A percentile compares a stretch with the other conserved stretches of the same genome.
Evolutionary conservation across 2,329 filamentous ascomycete genomes (phyloP).

Genomic region (Davidsoniella australis): DNA sequence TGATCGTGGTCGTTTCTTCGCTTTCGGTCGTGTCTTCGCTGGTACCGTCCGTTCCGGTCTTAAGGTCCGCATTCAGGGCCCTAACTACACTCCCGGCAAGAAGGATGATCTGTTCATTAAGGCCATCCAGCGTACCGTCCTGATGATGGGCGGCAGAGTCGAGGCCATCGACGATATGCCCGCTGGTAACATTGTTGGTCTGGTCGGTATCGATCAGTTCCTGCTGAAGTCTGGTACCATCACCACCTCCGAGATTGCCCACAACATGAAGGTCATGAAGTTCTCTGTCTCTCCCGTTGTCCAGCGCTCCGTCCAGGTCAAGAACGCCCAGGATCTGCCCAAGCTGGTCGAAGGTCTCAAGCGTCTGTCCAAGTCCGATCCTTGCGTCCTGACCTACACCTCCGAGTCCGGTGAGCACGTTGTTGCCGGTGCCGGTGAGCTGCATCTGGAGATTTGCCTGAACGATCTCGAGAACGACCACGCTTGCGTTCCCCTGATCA

Average conservation of each 20-base stretch:
- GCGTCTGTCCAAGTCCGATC: constrained; percentile 99
- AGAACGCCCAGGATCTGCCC: constrained; percentile 98
- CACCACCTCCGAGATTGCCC: constrained; percentile 88
- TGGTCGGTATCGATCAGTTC: constrained; percentile 99
- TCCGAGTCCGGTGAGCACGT: constrained; percentile 93
- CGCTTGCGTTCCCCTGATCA: constrained; percentile 91
- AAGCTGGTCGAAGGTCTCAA: constrained; percentile 99
- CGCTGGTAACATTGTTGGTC: constrained; percentile 98
- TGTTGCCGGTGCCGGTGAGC: constrained; percentile 96
- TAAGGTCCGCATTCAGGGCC: constrained; percentile 99
- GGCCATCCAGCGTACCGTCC: constrained; percentile 97
- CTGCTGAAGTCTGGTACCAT: constrained; percentile 99
- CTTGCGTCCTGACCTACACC: constrained; percentile 86
- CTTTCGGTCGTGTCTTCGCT: constrained; percentile 99
- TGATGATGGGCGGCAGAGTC: constrained; percentile 99
- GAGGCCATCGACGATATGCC: constrained; percentile 98
- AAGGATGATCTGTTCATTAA: constrained; percentile 99
- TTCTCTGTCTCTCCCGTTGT: constrained; percentile 99
- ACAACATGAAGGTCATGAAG: constrained; percentile 99
- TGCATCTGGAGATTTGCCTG: constrained; percentile 99
- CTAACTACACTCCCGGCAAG: constrained; percentile 95
- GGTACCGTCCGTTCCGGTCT: constrained; percentile 95
- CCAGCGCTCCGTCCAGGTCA: constrained; percentile 95
- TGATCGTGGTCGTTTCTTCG: constrained; percentile 99
- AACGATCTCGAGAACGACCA: constrained; percentile 99